Percentiles rank a stretch among this genome's conserved stretches.
These are phyloP conservation scores for Thymus quinquecostatus DNA, from an alignment of 257 asterid genomes.

Conservation along the genomic window DNA sequence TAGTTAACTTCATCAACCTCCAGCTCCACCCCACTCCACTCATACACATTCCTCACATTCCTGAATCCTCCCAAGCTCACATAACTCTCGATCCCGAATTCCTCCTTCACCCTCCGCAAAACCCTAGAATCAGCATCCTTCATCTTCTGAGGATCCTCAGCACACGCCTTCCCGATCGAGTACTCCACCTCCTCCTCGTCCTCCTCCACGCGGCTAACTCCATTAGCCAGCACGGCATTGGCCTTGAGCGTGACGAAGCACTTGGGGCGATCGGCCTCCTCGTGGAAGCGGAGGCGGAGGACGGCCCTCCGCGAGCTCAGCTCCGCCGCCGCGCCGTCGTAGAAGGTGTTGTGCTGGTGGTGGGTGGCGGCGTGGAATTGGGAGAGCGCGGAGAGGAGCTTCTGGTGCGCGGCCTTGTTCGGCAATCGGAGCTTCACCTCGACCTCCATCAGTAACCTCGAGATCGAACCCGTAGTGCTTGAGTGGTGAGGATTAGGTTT, in stretches of 20 bases:
- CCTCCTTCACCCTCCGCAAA: constrained; percentile 71
- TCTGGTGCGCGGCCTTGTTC: constrained; percentile 55
- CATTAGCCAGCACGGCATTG: constrained; percentile 71
- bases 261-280: constrained; percentile 51
- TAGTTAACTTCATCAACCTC: constrained; percentile 87
- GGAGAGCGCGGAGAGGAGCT: constrained; percentile 60
- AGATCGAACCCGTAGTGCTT: constrained; percentile 33
- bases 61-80: constrained; percentile 80
- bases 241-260: constrained; percentile 79
- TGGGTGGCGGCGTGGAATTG: constrained; percentile 62
- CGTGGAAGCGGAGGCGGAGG: constrained; percentile 91
- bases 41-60: constrained; percentile 77
- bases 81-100: constrained; percentile 64
- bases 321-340: constrained; percentile 70
- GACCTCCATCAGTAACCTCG: constrained; percentile 57
- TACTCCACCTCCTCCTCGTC: constrained; percentile 88
- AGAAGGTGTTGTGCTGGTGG: constrained; percentile 84
- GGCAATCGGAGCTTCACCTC: constrained; percentile 89
- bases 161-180: constrained; percentile 56
- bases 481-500: background rate
- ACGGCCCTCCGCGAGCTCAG: constrained; percentile 64
- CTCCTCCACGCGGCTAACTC: constrained; percentile 90
- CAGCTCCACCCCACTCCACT: constrained; percentile 79
- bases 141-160: constrained; percentile 54
- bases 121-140: constrained; percentile 61